Conservation (phyloP, 305 asterid genomes). For the Rubia occidens region DNA sequence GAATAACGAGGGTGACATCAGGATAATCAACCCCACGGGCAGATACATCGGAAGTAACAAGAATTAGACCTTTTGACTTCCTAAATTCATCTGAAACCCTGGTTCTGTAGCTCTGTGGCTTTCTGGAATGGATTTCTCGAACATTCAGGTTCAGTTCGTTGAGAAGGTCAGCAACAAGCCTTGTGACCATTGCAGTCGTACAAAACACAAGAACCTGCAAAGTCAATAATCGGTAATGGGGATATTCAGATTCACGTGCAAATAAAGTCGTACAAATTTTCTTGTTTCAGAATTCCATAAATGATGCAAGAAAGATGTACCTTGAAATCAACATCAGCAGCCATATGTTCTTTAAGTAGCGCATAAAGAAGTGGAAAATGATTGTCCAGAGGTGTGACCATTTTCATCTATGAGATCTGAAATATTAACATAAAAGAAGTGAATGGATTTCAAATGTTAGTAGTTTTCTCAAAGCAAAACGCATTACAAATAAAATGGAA, state of each 20-base stretch:
- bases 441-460: conserved; percentile 4
- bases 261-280: too few species aligned
- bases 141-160: conserved; percentile 75
- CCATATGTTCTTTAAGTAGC: conserved; percentile 64
- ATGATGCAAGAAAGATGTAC: conserved; percentile 27
- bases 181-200: conserved; percentile 96
- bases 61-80: conserved; percentile 90
- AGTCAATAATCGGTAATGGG: conserved; percentile 9
- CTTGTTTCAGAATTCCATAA: background rate
- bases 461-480: background rate
- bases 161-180: conserved; percentile 83
- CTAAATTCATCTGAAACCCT: conserved; percentile 85
- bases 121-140: conserved; percentile 89
- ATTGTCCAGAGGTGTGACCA: conserved; percentile 69
- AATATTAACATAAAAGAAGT: conserved; percentile 7
- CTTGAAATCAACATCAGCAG: conserved; percentile 84
- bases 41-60: conserved; percentile 92
- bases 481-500: conserved; percentile 7
- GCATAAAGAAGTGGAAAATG: conserved; percentile 72
- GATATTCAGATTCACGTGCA: conserved; percentile 2
- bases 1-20: conserved; percentile 80
- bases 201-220: conserved; percentile 87
- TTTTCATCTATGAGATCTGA: conserved; percentile 80
- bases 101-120: conserved; percentile 87
- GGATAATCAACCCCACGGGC: conserved; percentile 99